A percentile compares a stretch with the other conserved stretches of the same genome.
These are phyloP conservation scores for Penicillium desertorum DNA, from an alignment of 495 filamentous ascomycete species.

Conservation along the genomic window DNA sequence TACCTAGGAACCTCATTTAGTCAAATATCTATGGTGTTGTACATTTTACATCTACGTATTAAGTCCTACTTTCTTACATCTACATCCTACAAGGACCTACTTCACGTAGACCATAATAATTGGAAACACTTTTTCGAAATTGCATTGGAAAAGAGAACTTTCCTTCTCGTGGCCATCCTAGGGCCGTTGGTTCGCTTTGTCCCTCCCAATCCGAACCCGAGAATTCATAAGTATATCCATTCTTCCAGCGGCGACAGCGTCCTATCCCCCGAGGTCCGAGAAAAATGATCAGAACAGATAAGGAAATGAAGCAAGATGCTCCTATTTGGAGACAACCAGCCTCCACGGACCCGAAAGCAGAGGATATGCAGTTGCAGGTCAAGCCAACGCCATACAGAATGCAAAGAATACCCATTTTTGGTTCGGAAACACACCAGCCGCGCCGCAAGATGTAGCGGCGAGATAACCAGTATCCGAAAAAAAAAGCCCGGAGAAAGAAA, in stretches of 20 bases:
- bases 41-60: too few species aligned
- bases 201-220: slow-evolving; percentile 21
- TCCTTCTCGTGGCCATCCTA: slow-evolving; percentile 27
- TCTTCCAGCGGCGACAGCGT: slow-evolving; percentile 39
- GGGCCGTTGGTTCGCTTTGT: slow-evolving; percentile 15
- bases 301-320: slow-evolving; percentile 37
- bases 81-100: neutral
- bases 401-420: slow-evolving; percentile 38
- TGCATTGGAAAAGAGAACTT: slow-evolving; percentile 30
- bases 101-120: neutral
- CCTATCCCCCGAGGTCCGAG: slow-evolving; percentile 45
- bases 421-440: slow-evolving; percentile 28
- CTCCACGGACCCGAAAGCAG: slow-evolving; percentile 41
- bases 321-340: slow-evolving; percentile 35
- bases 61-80: too few species aligned
- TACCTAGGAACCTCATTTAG: too few species aligned
- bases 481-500: slow-evolving; percentile 38
- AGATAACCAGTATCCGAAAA: slow-evolving; percentile 1
- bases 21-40: too few species aligned
- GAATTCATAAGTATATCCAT: slow-evolving; percentile 25
- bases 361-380: slow-evolving; percentile 47
- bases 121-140: slow-evolving; percentile 26
- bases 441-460: neutral
- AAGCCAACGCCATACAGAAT: slow-evolving; percentile 55
- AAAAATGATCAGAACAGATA: slow-evolving; percentile 28